These are phyloP conservation scores for Ajuga reptans DNA, from an alignment of 305 asterid genomes.

Conservation along the genomic window DNA sequence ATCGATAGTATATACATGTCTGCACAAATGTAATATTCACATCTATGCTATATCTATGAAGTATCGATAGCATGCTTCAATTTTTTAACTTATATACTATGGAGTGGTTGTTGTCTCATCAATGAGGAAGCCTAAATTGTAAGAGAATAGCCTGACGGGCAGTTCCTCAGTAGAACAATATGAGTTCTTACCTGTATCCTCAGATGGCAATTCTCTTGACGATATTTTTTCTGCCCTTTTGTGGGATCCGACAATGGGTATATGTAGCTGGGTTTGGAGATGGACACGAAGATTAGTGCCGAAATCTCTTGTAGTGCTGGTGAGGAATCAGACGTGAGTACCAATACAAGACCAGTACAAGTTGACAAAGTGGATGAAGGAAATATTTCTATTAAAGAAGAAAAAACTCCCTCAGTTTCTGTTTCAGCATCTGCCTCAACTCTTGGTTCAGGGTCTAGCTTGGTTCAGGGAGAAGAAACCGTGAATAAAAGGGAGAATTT, in stretches of 20 bases:
- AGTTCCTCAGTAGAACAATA: constrained; percentile 24
- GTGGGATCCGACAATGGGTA: constrained; percentile 38
- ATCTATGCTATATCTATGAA: background rate
- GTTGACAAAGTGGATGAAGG: constrained; percentile 27
- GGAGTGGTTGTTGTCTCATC: constrained; percentile 34
- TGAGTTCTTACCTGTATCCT: constrained; percentile 28
- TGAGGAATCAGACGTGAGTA: constrained; percentile 40
- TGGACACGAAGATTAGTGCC: constrained; percentile 50
- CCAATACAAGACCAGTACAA: constrained; percentile 21
- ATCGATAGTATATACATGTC: background rate
- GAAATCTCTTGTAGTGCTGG: constrained; percentile 44
- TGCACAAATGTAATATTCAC: background rate
- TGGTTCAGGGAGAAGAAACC: constrained; percentile 42
- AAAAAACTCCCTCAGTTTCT: constrained; percentile 28
- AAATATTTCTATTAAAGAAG: constrained; percentile 26
- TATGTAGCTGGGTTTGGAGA: constrained; percentile 58
- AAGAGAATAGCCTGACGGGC: constrained; percentile 27
- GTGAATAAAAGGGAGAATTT: constrained; percentile 31
- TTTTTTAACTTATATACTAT: background rate
- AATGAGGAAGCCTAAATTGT: constrained; percentile 25
- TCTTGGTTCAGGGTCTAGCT: constrained; percentile 36
- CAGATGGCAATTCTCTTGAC: constrained; percentile 29
- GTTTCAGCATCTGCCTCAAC: constrained; percentile 33
- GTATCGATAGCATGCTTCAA: background rate
- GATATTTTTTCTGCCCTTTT: constrained; percentile 37